Evolutionary conservation across 352 stramenopile species (phyloP).

Genomic region (Phytopythium mirpurense): DNA sequence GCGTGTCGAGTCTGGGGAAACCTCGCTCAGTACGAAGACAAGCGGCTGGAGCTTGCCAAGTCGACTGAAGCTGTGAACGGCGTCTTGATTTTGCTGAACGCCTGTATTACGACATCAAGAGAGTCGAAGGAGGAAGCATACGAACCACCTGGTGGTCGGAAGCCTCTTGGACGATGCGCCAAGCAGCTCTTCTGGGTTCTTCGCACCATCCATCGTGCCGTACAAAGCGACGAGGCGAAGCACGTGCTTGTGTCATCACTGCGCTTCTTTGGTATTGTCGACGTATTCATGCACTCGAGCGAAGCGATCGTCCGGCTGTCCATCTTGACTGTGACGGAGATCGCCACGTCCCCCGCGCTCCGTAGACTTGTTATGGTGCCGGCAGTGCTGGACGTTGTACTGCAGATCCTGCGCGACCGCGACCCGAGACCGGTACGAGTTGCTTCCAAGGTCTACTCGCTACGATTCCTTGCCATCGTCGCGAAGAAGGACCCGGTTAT

Average conservation of each 20-base stretch:
- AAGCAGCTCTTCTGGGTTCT: constrained; percentile 34
- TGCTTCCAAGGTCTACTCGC: constrained; percentile 28
- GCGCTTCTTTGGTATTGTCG: constrained; percentile 40
- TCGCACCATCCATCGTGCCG: constrained; percentile 24
- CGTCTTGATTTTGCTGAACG: constrained; percentile 33
- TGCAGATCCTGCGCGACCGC: constrained; percentile 32
- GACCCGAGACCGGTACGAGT: constrained; percentile 13
- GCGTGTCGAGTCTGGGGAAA: constrained; percentile 61
- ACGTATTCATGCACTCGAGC: constrained; percentile 33
- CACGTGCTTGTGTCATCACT: constrained; percentile 29
- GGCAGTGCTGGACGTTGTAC: constrained; percentile 33
- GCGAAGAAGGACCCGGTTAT: constrained; percentile 37
- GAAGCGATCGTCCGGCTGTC: constrained; percentile 32
- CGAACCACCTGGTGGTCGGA: constrained; percentile 1
- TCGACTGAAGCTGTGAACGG: constrained; percentile 27
- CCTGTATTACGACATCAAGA: constrained; percentile 9
- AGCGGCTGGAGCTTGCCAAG: constrained; percentile 37
- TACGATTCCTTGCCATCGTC: constrained; percentile 37
- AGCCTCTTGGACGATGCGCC: background rate
- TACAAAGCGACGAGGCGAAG: constrained; percentile 20
- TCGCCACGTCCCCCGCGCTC: constrained; percentile 22
- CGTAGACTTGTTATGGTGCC: constrained; percentile 32
- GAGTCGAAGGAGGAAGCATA: background rate
- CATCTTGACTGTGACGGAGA: constrained; percentile 32
- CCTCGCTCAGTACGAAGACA: constrained; percentile 53